Base-by-base conservation (phyloP, 2,329 filamentous ascomycete genomes). In the Penicillium sp. region DNA sequence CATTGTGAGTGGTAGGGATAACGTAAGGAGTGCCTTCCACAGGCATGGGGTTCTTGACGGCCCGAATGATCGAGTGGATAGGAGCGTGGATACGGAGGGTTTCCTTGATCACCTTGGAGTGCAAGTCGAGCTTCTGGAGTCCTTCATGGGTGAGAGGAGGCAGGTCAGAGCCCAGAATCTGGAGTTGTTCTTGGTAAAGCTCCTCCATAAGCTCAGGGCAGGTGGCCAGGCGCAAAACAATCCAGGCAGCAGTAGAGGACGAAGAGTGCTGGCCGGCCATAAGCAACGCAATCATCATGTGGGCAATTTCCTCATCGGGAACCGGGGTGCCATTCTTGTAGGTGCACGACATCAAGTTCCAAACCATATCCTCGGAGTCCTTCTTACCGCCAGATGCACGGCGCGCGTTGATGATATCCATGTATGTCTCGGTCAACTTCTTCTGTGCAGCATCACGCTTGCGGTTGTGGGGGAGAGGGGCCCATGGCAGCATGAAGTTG, bases 241-340 rank as follows among this genome's bases (percentile, higher is more conserved):
- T 92, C 90, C 91, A 96, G 38, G 90, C 85, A 67, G 85, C 87
- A 38, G 89, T 92, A 20, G 90, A 91, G 4, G 90, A 90, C 2
- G 90, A 93, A 2, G 89, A 93, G 78, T 96, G 91, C 72, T 96
- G 91, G 54, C 91, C 91, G 57, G 90, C 91, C 90, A 96, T 95
- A 60, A 96, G 85, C 22, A 96, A 82, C 6, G 90, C 90, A 74
- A 96, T 96, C 89, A 96, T 93, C 84, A 96, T 93, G 76, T 94
- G 89, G 22, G 91, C 90, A 56, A 95, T 84, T 74, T 96, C 90
- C 67, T 88, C 82, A 69, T 96, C 91, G 16, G 91, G 88, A n/a
- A 95, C 82, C 6, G 81, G 80, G 38, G 79, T 85, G 64, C 90
- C 91, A 65, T 93, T 85, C 79, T 95, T 96, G 83, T 96, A 96